A percentile compares a stretch with the other conserved stretches of the same genome.
These are phyloP conservation scores for Trypanosoma rangeli DNA, from an alignment of 208 protist species.

Conservation along the genomic window DNA sequence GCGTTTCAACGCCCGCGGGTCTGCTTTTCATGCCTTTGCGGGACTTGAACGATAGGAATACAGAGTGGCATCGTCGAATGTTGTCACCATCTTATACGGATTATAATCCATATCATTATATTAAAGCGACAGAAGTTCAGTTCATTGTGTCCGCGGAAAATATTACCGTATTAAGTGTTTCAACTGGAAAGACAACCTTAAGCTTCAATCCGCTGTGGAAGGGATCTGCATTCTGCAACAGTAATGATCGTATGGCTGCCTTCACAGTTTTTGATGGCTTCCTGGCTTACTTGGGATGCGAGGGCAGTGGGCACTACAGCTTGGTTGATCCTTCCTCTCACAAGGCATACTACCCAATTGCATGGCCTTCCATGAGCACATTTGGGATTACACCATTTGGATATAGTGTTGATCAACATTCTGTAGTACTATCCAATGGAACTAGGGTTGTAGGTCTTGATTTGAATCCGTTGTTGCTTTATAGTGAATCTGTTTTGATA, in stretches of 20 bases:
- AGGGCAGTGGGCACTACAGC: slow-evolving; percentile 6
- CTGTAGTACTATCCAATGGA: slow-evolving; percentile 11
- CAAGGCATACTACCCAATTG: slow-evolving; percentile 3
- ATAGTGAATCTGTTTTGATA: slow-evolving; percentile 3
- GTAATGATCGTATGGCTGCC: slow-evolving; percentile 9
- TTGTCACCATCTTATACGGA: slow-evolving; percentile 19
- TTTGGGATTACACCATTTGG: background rate
- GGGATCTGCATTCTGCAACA: background rate
- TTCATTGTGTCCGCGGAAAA: background rate
- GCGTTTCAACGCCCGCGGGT: background rate
- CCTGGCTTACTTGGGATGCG: slow-evolving; percentile 19
- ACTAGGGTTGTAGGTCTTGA: slow-evolving; percentile 4
- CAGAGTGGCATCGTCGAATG: slow-evolving; percentile 15
- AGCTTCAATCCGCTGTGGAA: background rate
- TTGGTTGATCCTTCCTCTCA: background rate
- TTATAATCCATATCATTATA: slow-evolving; percentile 29
- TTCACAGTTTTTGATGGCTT: slow-evolving; percentile 5
- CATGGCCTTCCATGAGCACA: background rate
- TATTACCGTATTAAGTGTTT: background rate
- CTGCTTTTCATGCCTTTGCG: slow-evolving; percentile 15
- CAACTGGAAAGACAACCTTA: slow-evolving; percentile 1
- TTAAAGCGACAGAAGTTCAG: slow-evolving; percentile 11
- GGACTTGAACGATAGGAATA: background rate
- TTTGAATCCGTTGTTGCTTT: slow-evolving; percentile 17
- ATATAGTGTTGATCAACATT: background rate